Evolutionary conservation across 2,329 filamentous ascomycete genomes (phyloP), one percentile per base, ranked within the genome.

Genomic region (Escovopsis sp.): DNA sequence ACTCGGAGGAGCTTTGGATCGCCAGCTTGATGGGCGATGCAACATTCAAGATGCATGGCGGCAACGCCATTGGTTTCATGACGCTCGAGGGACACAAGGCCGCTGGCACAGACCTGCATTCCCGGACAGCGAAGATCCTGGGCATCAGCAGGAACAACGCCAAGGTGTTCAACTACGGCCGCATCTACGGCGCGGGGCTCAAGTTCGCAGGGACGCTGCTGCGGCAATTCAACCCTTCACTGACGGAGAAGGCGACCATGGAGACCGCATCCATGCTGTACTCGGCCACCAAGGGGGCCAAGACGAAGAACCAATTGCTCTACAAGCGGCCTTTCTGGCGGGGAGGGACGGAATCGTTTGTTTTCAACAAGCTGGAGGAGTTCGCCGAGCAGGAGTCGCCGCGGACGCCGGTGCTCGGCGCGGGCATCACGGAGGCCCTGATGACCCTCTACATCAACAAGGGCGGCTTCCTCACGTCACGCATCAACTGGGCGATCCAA

Each of bases 401-500:
- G 9, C 76, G 85, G 4, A 98, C 91, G 0, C 91, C 91, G 0
- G 88, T 95, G 0, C 72, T 98, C 4, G 91, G 86, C 3, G 91
- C 91, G 9, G 89, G 88, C 13, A 98, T 98, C 50, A 98, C 91
- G 0, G 87, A 98, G 63, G 91, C 93, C 0, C 67, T 98, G 15
- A 93, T 94, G 81, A 72, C 80, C 41, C 79, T 84, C 13, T 94
- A 82, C 55, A 79, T 98, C 52, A 84, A 74, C 60, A 91, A 85
- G 55, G 87, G 88, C 31, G 85, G 81, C 16, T 98, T 94, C 63
- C 81, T 98, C 65, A 95, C 91, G 1, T 93, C 84, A 14, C 81
- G 93, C 30, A 96, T 98, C 63, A 98, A 98, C 57, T 98, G 91
- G 91, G 91, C 91, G 3, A 96, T 98, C 51, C 91, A 98, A 55